phyloP scores from a whole-genome alignment of 192 early-diverging fungal species.

The Coemansia sp. region DNA sequence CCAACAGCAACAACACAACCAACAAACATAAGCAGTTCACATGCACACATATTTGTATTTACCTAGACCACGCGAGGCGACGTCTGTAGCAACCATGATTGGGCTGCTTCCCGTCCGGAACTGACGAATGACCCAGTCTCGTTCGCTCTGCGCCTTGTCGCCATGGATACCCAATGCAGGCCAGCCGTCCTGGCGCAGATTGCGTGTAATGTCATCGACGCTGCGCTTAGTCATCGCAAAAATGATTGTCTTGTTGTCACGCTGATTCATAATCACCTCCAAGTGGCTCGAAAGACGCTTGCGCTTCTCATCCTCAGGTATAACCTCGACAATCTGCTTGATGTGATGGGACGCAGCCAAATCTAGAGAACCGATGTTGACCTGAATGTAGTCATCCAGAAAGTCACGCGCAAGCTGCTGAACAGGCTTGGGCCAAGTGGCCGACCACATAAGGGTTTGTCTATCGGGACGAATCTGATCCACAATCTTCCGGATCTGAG shows the following conservation, averaged over 20 bases:
- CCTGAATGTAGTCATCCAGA: constrained; percentile 91
- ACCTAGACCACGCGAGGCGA: constrained; percentile 95
- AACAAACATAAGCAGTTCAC: background rate
- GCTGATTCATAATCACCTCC: constrained; percentile 81
- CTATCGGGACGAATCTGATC: constrained; percentile 96
- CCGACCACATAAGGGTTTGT: constrained; percentile 99
- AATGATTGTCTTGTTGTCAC: constrained; percentile 87
- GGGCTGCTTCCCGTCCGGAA: constrained; percentile 86
- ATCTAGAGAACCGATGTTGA: constrained; percentile 92
- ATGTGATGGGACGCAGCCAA: constrained; percentile 92
- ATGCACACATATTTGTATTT: constrained; percentile 39
- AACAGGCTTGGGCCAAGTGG: constrained; percentile 98
- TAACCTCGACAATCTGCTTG: constrained; percentile 88
- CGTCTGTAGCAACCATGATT: constrained; percentile 98
- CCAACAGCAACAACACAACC: background rate
- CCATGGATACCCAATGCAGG: constrained; percentile 94
- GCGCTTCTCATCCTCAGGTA: constrained; percentile 83
- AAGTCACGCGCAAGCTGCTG: constrained; percentile 90
- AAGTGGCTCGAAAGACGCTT: constrained; percentile 71
- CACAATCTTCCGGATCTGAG: constrained; percentile 96
- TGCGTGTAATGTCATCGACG: constrained; percentile 84
- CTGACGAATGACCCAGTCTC: constrained; percentile 93
- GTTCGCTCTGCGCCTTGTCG: constrained; percentile 93
- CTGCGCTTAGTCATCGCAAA: constrained; percentile 95
- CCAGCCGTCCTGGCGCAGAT: constrained; percentile 87